These are phyloP conservation scores for Farysia itapuensis DNA, from an alignment of 1,284 basidiomycete species.

Conservation along the genomic window DNA sequence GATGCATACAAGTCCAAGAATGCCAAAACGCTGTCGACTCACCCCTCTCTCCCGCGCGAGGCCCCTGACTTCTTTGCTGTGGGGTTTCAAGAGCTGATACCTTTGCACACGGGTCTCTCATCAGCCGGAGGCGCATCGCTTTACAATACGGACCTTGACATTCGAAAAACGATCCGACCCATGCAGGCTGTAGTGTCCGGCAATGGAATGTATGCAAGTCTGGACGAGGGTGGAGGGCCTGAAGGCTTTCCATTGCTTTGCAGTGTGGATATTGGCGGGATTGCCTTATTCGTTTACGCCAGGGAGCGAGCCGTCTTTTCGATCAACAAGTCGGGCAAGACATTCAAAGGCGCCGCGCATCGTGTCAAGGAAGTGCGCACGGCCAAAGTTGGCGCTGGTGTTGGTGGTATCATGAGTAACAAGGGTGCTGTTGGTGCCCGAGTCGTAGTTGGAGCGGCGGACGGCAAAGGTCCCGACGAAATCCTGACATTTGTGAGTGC, in stretches of 20 bases:
- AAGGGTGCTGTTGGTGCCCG: constrained; percentile 91
- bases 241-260: constrained; percentile 54
- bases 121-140: constrained; percentile 64
- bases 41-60: constrained; percentile 39
- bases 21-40: constrained; percentile 21
- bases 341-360: constrained; percentile 65
- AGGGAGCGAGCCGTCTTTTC: constrained; percentile 64
- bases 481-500: constrained; percentile 80
- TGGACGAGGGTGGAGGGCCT: constrained; percentile 51
- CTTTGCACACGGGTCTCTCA: constrained; percentile 64
- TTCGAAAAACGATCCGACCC: constrained; percentile 53
- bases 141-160: constrained; percentile 69
- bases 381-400: constrained; percentile 55
- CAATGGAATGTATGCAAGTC: constrained; percentile 49
- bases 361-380: constrained; percentile 54
- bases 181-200: constrained; percentile 54
- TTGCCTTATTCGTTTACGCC: constrained; percentile 70
- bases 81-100: constrained; percentile 84
- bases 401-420: constrained; percentile 73
- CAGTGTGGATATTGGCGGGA: constrained; percentile 48
- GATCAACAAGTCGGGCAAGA: constrained; percentile 69
- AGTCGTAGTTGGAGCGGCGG: constrained; percentile 67
- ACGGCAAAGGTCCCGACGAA: constrained; percentile 26
- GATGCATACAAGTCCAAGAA: constrained; percentile 30
- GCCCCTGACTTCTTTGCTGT: constrained; percentile 75